Percentiles rank a stretch among this genome's conserved stretches.
These are phyloP conservation scores for Cutaneotrichosporon curvatum DNA, from an alignment of 1,284 basidiomycete species.

Conservation along the genomic window DNA sequence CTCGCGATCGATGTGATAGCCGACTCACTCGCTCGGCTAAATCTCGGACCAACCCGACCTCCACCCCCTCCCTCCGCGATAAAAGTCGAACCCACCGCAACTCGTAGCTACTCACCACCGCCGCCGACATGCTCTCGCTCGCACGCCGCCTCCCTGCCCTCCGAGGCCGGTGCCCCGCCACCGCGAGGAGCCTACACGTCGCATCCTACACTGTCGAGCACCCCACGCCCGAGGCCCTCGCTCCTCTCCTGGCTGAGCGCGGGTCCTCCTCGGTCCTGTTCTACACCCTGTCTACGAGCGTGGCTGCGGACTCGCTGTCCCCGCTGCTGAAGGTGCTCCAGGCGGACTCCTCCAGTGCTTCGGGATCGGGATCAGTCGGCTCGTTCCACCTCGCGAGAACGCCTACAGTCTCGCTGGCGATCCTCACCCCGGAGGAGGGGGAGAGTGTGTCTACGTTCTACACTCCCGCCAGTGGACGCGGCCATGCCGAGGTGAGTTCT, in stretches of 20 bases:
- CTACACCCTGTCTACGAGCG: slow-evolving; percentile 34
- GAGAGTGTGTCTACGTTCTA: slow-evolving; percentile 13
- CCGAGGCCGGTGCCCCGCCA: background rate
- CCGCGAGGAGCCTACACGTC: slow-evolving; percentile 4
- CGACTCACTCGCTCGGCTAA: too few relatives aligned
- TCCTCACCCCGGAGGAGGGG: slow-evolving; percentile 17
- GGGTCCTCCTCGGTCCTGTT: slow-evolving; percentile 12
- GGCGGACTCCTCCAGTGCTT: slow-evolving; percentile 9
- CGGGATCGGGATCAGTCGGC: slow-evolving; percentile 23
- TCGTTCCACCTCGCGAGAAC: slow-evolving; percentile 24
- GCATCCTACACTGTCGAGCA: slow-evolving; percentile 26
- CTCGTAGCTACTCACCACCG: too few relatives aligned
- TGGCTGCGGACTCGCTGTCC: slow-evolving; percentile 15
- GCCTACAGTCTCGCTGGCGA: slow-evolving; percentile 30
- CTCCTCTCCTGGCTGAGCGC: background rate
- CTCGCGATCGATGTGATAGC: too few relatives aligned
- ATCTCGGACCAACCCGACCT: too few relatives aligned
- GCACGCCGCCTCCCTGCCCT: background rate
- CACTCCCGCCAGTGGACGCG: slow-evolving; percentile 25
- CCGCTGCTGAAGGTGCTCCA: slow-evolving; percentile 18
- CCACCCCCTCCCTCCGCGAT: background rate
- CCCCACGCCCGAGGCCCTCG: slow-evolving; percentile 5
- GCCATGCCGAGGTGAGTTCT: slow-evolving; percentile 25
- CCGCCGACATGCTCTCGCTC: background rate
- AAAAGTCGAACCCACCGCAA: too few relatives aligned